Base-by-base conservation (phyloP, 1,139 yeast genomes). In the Taphrina pruni region DNA sequence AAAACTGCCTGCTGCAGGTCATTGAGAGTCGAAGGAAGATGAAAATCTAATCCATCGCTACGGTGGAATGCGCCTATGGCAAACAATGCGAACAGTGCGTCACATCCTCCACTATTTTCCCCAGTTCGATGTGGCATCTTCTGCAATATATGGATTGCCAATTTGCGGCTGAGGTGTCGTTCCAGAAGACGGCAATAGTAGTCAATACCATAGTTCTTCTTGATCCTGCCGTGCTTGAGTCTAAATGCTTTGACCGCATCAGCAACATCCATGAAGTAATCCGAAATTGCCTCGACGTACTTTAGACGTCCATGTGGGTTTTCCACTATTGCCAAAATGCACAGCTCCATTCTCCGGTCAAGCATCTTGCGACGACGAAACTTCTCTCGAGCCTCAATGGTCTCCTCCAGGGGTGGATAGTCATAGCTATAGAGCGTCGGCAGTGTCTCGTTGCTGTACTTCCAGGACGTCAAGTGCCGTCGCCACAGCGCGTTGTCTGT, bases 181-280 rank as follows among this genome's bases (percentile, higher is more conserved):
- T 58, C 62, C 7, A 58, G 7, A 1, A 58, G 54, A 46, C 54
- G 32, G 14, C 54, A 58, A 35, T 58, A 58, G 41, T 58, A 58
- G 43, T 58, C 62, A 20, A 58, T 58, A 6, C 62, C 54, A 58
- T 58, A 58, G 46, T 58, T 58, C 41, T 58, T 43, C 54, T 45
- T 58, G 52, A 46, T 36, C 43, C 62, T 17, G 32, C 62, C 62
- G 14, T 58, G 17, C 20, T 14, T 9, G 7, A 45, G 26, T 20
- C 62, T 21, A 21, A 58, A 58, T 8, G 26, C 26, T n/a, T 54
- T 43, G 4, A 58, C 54, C 9, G 62, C 62, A 46, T 58, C 62
- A 14, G 54, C 62, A 8, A 26, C 62, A n/a, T 58, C 62, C 62
- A 58, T 58, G 54, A 45, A 58, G 20, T 48, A 17, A 32, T 58